A percentile compares a stretch with the other conserved stretches of the same genome.
phyloP scores from a whole-genome alignment of 495 filamentous ascomycete genomes.

The Penicillium maclennaniae region DNA sequence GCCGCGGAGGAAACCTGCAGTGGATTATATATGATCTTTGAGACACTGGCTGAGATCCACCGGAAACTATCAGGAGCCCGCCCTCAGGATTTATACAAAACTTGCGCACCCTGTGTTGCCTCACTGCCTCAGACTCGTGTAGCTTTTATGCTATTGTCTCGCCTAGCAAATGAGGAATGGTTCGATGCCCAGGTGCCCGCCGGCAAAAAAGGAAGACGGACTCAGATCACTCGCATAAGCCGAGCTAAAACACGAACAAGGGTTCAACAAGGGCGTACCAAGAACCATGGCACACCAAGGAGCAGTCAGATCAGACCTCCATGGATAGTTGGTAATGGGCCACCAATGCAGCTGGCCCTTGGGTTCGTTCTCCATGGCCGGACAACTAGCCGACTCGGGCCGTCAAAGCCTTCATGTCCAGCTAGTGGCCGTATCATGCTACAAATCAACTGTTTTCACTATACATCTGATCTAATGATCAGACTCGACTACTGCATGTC shows the following conservation, averaged over 20 bases:
- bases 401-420: slow-evolving; percentile 12
- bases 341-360: slow-evolving; percentile 21
- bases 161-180: slow-evolving; percentile 11
- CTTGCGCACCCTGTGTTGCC: slow-evolving; percentile 13
- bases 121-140: slow-evolving; percentile 12
- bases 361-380: slow-evolving; percentile 8
- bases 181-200: slow-evolving; percentile 1
- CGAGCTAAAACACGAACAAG: slow-evolving; percentile 10
- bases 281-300: slow-evolving; percentile 16
- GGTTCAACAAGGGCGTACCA: slow-evolving; percentile 7
- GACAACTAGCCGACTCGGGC: slow-evolving; percentile 13
- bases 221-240: slow-evolving; percentile 19
- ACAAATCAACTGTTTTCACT: slow-evolving; percentile 4
- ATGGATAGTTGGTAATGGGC: slow-evolving; percentile 22
- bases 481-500: slow-evolving; percentile 9
- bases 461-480: slow-evolving; percentile 19
- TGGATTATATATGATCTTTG: slow-evolving; percentile 4
- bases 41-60: slow-evolving; percentile 11
- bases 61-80: slow-evolving; percentile 1
- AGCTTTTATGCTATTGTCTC: slow-evolving; percentile 14
- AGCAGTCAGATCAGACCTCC: slow-evolving; percentile 16
- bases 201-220: slow-evolving; percentile 23
- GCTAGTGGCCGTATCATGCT: slow-evolving; percentile 8
- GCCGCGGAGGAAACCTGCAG: neutral
- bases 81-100: slow-evolving; percentile 20